Conservation (phyloP, 257 asterid genomes). For the Mitragyna speciosa region DNA sequence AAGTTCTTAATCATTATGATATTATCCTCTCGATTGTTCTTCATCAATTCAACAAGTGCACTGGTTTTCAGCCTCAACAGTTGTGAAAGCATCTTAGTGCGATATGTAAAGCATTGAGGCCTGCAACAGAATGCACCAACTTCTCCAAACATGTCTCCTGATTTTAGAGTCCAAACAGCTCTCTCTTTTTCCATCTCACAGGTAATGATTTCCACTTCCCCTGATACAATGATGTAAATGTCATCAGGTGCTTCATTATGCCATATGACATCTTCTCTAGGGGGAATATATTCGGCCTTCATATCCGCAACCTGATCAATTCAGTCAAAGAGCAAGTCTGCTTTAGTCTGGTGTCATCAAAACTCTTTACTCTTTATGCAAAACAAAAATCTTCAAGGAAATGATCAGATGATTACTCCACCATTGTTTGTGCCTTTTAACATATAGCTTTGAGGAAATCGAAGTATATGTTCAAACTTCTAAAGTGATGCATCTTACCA, state of each 20-base stretch:
- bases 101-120: slow-evolving; percentile 73
- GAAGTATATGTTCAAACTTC: background rate
- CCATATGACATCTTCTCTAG: slow-evolving; percentile 85
- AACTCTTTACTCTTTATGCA: background rate
- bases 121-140: slow-evolving; percentile 73
- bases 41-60: slow-evolving; percentile 57
- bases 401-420: background rate
- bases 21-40: slow-evolving; percentile 65
- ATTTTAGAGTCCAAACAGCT: slow-evolving; percentile 46
- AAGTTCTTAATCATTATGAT: slow-evolving; percentile 70
- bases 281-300: slow-evolving; percentile 88
- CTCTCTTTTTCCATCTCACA: slow-evolving; percentile 58
- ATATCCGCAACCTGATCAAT: slow-evolving; percentile 69
- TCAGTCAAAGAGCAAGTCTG: background rate
- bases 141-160: slow-evolving; percentile 84
- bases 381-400: background rate
- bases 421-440: background rate
- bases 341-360: background rate
- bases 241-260: slow-evolving; percentile 84
- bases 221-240: slow-evolving; percentile 81
- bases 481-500: slow-evolving; percentile 38
- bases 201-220: slow-evolving; percentile 83
- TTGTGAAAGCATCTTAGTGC: slow-evolving; percentile 84
- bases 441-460: background rate
- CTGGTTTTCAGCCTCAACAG: slow-evolving; percentile 71